Evolutionary conservation across 2,329 filamentous ascomycete species (phyloP), one percentile per base, ranked within the genome.

Genomic region (Verticillium nonalfalfae): DNA sequence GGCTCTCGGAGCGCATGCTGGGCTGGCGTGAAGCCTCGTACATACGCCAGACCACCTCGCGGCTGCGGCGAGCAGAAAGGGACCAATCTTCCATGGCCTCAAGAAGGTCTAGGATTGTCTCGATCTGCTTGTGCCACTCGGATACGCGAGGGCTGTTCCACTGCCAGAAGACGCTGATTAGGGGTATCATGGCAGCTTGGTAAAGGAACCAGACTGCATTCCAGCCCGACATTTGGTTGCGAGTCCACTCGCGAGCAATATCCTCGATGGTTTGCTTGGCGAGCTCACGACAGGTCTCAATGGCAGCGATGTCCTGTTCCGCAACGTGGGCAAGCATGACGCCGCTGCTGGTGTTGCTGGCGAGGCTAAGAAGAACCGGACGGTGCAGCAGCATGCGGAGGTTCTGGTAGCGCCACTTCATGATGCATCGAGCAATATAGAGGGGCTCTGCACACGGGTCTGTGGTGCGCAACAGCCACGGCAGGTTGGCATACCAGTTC

Each of bases 381-480:
- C 90, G 82, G 72, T 93, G 88, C 26, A 93, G 83, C 1, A 93
- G 81, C 74, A 93, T 89, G 56, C 90, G 87, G 56, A 92, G 81
- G 67, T 91, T 92, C 70, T 90, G 87, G 70, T 90, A 93, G 14
- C 90, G 84, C 90, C 90, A 93, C 72, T 90, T 90, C 87, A 93
- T 91, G 67, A 93, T 84, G 65, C 86, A 86, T 58, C 90, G 83
- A 1, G 88, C 85, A 57, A 89, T 88, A 65, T 85, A 86, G 18
- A 93, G 81, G 2, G 88, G 85, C 66, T 90, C 87, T 0, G 88
- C 86, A 69, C 88, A 90, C 10, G 87, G 84, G 61, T 91, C 86
- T 11, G 78, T 83, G 21, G 85, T 83, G 66, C 84, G 80, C 38
- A 89, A 77, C 14, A 89, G 78, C 78, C 85, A 85, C 4, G 89